Evolutionary conservation across 164 flowering plant species (phyloP), one percentile per base, ranked within the genome.

Genomic region (Tetracentron sinense): DNA sequence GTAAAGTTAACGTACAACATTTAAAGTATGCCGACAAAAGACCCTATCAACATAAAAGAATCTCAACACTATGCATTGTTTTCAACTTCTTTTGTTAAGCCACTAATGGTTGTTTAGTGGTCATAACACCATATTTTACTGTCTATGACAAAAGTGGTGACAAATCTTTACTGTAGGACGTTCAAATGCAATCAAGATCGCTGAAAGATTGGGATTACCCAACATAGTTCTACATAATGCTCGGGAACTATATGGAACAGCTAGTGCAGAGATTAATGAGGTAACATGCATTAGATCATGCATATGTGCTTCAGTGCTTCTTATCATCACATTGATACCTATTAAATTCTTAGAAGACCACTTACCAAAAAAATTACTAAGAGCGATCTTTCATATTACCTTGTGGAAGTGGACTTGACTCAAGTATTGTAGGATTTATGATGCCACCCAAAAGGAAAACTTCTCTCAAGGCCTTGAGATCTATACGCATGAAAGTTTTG

Each of bases 151-250:
- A 15, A 56, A 31, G 6, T 55, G 58, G 63, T 60, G 31, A n/a
- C 19, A 31, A 14, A 49, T 47, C 62, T 64, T 49, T 48, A 28
- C 35, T 78, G 63, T 70, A 93, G 98, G 98, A 7, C 89, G 96
- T 60, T 93, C 98, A 60, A 90, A 88, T 83, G 98, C 98, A 42
- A 87, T 93, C 47, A 87, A 82, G 72, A 84, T 93, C 51, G 89
- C 97, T 71, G 88, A 93, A 73, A 78, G 89, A 74, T 77, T 93
- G 66, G 94, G 94, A 56, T 69, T 93, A 22, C 94, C 98, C 22
- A 54, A 48, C 61, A 67, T 14, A 59, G 72, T 93, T 58, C 28
- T 88, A 67, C 68, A 78, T 63, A 68, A 72, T 74, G 96, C 98
- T 23, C 90, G 92, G 29, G 76, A 81, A 69, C 72, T 85, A 17